Evolutionary conservation across 2,329 filamentous ascomycete species (phyloP).

Genomic region (Aspergillus awamori): DNA sequence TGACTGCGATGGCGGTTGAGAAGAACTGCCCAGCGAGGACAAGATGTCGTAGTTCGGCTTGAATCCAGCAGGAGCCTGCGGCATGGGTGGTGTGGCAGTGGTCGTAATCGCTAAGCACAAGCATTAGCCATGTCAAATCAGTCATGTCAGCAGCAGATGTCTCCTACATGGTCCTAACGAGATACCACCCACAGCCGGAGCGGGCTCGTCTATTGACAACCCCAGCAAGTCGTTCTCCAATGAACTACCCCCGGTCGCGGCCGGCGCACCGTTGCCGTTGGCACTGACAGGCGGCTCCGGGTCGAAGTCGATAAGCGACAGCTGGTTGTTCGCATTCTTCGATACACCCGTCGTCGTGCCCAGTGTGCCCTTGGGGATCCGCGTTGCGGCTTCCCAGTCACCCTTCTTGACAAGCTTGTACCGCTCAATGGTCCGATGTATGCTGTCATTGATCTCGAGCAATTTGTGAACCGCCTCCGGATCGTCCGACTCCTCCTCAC

Average conservation of each 20-base stretch:
- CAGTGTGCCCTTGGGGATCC: constrained; percentile 79
- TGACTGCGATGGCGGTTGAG: constrained; percentile 52
- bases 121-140: constrained; percentile 6
- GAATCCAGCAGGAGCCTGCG: constrained; percentile 50
- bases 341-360: constrained; percentile 67
- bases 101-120: constrained; percentile 40
- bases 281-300: constrained; percentile 55
- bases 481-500: constrained; percentile 96
- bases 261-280: constrained; percentile 47
- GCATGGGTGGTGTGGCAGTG: constrained; percentile 34
- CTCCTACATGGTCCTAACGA: constrained; percentile 72
- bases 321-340: constrained; percentile 71
- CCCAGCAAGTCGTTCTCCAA: constrained; percentile 91
- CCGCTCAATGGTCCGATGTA: constrained; percentile 91
- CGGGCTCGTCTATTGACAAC: constrained; percentile 73
- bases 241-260: constrained; percentile 61
- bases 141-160: constrained; percentile 36
- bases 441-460: constrained; percentile 97
- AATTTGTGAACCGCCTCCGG: constrained; percentile 93
- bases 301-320: constrained; percentile 90
- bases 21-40: constrained; percentile 51
- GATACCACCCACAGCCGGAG: constrained; percentile 80
- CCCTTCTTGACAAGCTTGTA: constrained; percentile 97
- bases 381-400: constrained; percentile 79
- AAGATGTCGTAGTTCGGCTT: constrained; percentile 62